Conservation (phyloP, 2,329 filamentous ascomycete species). For the Scytalidium sp. region DNA sequence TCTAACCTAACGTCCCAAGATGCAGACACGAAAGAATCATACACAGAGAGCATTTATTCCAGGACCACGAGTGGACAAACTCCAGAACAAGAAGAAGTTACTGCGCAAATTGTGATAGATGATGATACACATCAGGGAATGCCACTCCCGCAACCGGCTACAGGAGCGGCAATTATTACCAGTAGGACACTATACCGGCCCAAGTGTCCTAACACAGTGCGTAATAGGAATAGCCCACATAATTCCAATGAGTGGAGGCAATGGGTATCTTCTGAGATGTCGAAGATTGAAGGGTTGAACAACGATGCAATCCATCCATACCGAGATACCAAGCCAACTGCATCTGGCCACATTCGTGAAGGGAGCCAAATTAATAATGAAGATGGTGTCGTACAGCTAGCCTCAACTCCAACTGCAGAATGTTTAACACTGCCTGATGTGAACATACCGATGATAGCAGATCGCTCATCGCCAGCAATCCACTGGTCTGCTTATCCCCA, state of each 20-base stretch:
- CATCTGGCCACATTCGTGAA: conserved; percentile 44
- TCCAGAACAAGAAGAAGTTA: conserved; percentile 14
- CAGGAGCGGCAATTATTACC: conserved; percentile 33
- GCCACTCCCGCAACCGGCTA: conserved; percentile 10
- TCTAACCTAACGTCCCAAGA: not conserved
- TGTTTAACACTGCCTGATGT: no score
- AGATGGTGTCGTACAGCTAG: conserved; percentile 18
- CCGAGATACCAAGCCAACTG: not conserved
- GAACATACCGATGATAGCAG: not conserved
- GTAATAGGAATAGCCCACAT: conserved; percentile 29
- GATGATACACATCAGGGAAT: conserved; percentile 8
- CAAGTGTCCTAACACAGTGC: conserved; percentile 27
- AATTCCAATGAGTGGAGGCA: conserved; percentile 54
- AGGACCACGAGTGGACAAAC: conserved; percentile 26
- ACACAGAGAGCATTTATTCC: conserved; percentile 30
- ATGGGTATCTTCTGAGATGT: conserved; percentile 50
- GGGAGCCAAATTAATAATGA: conserved; percentile 45
- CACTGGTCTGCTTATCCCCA: conserved; percentile 11
- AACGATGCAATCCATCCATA: conserved; percentile 21
- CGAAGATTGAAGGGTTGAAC: conserved; percentile 38
- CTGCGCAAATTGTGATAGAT: conserved; percentile 11
- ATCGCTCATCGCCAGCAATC: not conserved
- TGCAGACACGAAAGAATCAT: conserved; percentile 9
- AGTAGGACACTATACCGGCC: conserved; percentile 28
- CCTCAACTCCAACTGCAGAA: not conserved